Percentiles rank a stretch among this genome's conserved stretches.
These are phyloP conservation scores for Colletotrichum sp. DNA, from an alignment of 2,329 filamentous ascomycete genomes.

Conservation along the genomic window DNA sequence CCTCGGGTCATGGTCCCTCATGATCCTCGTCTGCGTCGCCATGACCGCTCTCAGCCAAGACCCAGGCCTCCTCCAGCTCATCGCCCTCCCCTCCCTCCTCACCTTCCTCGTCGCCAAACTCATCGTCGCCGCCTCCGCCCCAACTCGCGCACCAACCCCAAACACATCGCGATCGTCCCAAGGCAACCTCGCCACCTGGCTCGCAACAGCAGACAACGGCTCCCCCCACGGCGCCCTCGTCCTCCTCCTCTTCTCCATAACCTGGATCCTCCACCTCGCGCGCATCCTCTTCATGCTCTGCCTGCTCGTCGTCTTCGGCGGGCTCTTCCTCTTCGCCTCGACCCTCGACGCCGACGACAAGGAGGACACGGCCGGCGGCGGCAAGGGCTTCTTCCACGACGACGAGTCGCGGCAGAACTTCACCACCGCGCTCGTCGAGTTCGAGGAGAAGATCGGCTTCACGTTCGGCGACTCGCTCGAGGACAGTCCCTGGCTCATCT, in stretches of 20 bases:
- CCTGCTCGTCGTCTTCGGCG: neutral
- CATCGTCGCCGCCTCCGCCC: neutral
- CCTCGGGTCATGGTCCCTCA: slow-evolving; percentile 1
- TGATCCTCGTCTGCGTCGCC: neutral
- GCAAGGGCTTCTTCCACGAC: neutral
- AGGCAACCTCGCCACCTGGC: slow-evolving; percentile 7
- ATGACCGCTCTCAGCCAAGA: neutral
- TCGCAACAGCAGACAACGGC: slow-evolving; percentile 14
- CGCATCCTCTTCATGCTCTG: slow-evolving; percentile 8
- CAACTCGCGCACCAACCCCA: neutral
- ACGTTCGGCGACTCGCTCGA: neutral
- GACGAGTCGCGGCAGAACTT: neutral
- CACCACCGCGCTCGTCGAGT: neutral
- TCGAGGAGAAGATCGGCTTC: neutral
- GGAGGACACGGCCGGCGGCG: neutral
- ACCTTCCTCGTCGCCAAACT: slow-evolving; percentile 16
- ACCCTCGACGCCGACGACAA: neutral
- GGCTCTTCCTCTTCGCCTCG: neutral
- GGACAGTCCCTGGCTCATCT: neutral
- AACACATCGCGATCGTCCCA: neutral
- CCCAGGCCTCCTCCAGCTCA: slow-evolving; percentile 3
- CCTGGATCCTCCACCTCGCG: slow-evolving; percentile 10
- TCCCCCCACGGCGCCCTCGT: slow-evolving; percentile 16
- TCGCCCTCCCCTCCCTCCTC: slow-evolving; percentile 11
- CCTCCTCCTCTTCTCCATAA: slow-evolving; percentile 1